Base-by-base conservation (phyloP, 129 eudicot genomes). In the Glebionis coronaria region DNA sequence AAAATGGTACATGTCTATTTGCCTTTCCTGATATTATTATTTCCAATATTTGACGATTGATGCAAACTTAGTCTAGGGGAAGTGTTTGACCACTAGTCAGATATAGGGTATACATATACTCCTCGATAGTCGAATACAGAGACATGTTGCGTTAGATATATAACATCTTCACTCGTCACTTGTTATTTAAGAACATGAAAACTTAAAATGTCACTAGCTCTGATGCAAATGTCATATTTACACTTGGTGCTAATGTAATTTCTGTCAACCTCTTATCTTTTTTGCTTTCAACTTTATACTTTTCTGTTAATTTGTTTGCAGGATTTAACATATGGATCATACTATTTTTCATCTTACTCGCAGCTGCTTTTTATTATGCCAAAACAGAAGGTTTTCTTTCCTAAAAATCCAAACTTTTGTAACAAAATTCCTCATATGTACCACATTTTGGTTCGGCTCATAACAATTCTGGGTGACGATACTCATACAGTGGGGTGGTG, bases 311-410 rank as follows among this genome's bases (percentile, higher is more conserved):
- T 1, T 42, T 44, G 67, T 16, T 40, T 79, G 84, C 94, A 90
- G 97, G 94, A 64, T 38, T 67, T 63, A 83, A 77, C 83, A 65
- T 83, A 76, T 86, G 95, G 90, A 64, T 83, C 62, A 67, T 83
- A 58, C 54, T 86, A 29, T 55, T 88, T 20, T 52, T 90, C 73
- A 72, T 86, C 20, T 71, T 90, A 62, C 72, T 90, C n/a, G 94
- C 88, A 46, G 70, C 79, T 29, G 84, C 82, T 54, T 9, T 79
- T 20, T 88, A 87, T 61, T 84, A 75, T 56, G 77, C 73, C 53
- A 72, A 75, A 84, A 76, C 69, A 16, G n/a, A 73, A 53, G 85
- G 80, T 1, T 54, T 64, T 40, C 21, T 76, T 23, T 38, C 61
- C 42, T 68, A 63, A 46, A 51, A 46, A 49, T 44, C 12, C 56